Conservation (phyloP, 2,329 filamentous ascomycete genomes). For the Microthyrium microscopicum region DNA sequence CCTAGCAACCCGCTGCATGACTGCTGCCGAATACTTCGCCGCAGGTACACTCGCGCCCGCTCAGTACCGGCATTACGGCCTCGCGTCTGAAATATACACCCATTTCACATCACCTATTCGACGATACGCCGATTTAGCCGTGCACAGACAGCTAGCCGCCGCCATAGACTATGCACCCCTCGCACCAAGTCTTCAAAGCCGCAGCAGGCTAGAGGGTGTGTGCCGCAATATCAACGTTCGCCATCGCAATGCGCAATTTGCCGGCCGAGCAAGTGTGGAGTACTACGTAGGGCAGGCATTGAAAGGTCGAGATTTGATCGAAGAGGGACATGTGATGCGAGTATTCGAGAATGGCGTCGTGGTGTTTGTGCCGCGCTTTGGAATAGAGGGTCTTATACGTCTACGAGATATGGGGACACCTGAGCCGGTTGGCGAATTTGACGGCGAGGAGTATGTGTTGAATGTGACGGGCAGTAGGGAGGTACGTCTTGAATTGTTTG, state of each 20-base stretch:
- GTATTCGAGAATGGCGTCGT: conserved; percentile 97
- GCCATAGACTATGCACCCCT: conserved; percentile 84
- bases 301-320: conserved; percentile 56
- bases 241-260: conserved; percentile 92
- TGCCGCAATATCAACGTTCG: conserved; percentile 98
- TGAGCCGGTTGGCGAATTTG: conserved; percentile 64
- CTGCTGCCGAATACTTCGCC: conserved; percentile 96
- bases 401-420: conserved; percentile 65
- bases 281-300: conserved; percentile 97
- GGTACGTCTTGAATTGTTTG: conserved; percentile 63
- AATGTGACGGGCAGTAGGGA: conserved; percentile 39
- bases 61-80: conserved; percentile 92
- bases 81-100: conserved; percentile 93
- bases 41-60: conserved; percentile 83
- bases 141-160: conserved; percentile 84
- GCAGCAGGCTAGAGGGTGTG: conserved; percentile 74
- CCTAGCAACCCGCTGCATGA: conserved; percentile 97
- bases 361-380: conserved; percentile 87
- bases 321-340: conserved; percentile 92
- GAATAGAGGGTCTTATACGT: conserved; percentile 82
- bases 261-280: conserved; percentile 82
- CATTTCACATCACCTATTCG: conserved; percentile 97
- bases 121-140: conserved; percentile 90
- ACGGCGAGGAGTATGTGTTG: conserved; percentile 72
- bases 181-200: conserved; percentile 65